These are phyloP conservation scores for Musa troglodytarum DNA, from an alignment of 176 grass and related monocot genomes.

Conservation along the genomic window DNA sequence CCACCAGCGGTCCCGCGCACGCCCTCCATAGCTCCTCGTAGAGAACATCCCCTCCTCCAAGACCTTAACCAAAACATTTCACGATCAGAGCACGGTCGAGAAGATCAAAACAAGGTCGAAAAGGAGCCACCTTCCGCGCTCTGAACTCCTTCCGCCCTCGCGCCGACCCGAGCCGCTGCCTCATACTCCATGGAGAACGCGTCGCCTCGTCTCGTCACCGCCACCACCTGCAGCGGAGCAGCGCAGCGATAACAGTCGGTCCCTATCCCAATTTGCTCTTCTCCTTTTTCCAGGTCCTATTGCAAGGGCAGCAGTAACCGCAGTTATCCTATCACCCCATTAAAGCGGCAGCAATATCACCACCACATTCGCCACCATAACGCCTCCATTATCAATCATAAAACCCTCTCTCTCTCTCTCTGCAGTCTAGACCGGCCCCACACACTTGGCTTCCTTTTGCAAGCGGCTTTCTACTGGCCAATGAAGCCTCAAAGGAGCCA, in stretches of 20 bases:
- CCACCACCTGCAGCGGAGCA: background rate
- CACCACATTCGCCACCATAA: conserved; percentile 1
- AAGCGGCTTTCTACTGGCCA: background rate
- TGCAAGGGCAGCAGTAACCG: background rate
- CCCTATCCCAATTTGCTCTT: background rate
- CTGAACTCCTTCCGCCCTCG: background rate
- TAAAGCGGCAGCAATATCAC: background rate
- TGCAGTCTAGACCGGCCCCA: background rate
- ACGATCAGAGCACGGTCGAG: background rate
- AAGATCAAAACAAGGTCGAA: background rate
- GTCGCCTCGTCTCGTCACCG: background rate
- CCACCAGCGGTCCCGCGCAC: conserved; percentile 88
- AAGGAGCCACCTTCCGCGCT: conserved; percentile 1
- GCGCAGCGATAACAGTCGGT: background rate
- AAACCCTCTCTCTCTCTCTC: background rate
- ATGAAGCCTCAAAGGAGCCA: background rate
- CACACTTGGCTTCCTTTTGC: background rate
- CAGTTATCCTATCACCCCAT: conserved; percentile 10
- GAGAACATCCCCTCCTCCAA: conserved; percentile 30
- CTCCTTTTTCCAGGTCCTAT: background rate
- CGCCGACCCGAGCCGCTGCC: background rate
- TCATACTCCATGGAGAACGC: background rate
- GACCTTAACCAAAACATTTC: background rate
- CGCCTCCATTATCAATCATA: background rate
- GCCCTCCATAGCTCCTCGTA: conserved; percentile 74